These are phyloP conservation scores for Byssothecium circinans DNA, from an alignment of 2,329 filamentous ascomycete genomes.

Conservation along the genomic window DNA sequence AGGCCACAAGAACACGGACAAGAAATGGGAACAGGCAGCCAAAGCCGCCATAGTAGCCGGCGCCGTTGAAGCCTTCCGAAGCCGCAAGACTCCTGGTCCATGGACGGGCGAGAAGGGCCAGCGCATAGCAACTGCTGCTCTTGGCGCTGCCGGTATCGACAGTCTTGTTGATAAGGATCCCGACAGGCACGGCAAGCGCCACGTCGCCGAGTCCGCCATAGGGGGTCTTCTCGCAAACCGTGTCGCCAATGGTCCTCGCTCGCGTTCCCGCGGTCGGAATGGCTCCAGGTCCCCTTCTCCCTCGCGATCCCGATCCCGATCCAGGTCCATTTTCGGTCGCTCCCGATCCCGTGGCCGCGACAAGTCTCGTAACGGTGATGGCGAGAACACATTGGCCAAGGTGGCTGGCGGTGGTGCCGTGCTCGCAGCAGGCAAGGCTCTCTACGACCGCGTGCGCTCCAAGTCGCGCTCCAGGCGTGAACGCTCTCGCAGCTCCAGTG, in stretches of 20 bases:
- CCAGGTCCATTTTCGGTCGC: conserved; percentile 48
- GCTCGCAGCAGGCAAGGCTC: conserved; percentile 54
- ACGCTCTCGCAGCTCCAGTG: conserved; percentile 49
- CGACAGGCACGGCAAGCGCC: conserved; percentile 74
- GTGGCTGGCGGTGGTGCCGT: conserved; percentile 53
- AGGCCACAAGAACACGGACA: conserved; percentile 63
- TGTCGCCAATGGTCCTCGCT: conserved; percentile 76
- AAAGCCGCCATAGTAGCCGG: conserved; percentile 89
- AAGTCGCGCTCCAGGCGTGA: conserved; percentile 54
- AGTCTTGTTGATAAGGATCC: conserved; percentile 69
- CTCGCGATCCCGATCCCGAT: conserved; percentile 71
- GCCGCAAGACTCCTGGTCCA: conserved; percentile 82
- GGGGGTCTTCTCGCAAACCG: conserved; percentile 86
- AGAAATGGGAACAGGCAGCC: conserved; percentile 71
- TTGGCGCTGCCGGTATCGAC: conserved; percentile 84
- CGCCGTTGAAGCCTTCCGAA: conserved; percentile 87
- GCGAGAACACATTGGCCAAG: conserved; percentile 51
- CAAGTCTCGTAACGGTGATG: conserved; percentile 41
- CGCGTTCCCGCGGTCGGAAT: conserved; percentile 57
- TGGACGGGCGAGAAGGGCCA: conserved; percentile 93
- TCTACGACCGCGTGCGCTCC: conserved; percentile 58
- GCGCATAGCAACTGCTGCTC: conserved; percentile 83
- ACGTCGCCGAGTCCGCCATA: conserved; percentile 82
- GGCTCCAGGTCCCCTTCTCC: conserved; percentile 59
- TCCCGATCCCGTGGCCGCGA: conserved; percentile 46